Evolutionary conservation across 306 rosid species (phyloP), one percentile per base, ranked within the genome.

Genomic region (Ormosia emarginata): DNA sequence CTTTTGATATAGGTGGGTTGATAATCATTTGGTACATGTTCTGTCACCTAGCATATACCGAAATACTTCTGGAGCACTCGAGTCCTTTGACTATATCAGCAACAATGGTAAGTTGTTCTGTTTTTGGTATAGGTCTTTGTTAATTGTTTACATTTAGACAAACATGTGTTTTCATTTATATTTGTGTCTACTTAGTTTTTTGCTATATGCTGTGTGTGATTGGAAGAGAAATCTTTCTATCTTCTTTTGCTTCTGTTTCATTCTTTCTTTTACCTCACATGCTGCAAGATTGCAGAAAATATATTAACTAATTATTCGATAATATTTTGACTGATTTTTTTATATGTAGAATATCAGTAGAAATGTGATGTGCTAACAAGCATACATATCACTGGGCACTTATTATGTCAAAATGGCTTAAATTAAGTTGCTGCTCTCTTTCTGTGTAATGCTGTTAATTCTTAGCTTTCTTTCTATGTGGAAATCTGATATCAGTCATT

Each of bases 51-150:
- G 92, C 81, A 92, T 94, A 74, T 94, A 91, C 80, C 93, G 97
- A 83, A 94, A 90, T 84, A 83, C 97, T 63, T 86, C 96, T 15
- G 97, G 92, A 85, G 98, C 97, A 13, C 98, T 94, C 0, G 97
- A 94, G 81, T 91, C 98, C 57, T 94, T 94, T 84, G 98, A 94
- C 81, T 94, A 94, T 76, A 92, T 94, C 68, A 89, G 97, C n/a
- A 91, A 90, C 83, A 94, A 92, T 71, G 97, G 97, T 94, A 85
- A 80, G 89, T 77, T 59, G 33, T 65, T 14, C 58, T 18, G 61
- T 59, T 53, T 79, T 79, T 66, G 41, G 29, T 52, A 33, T 18
- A 33, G 5, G 6, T 55, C 55, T 65, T 43, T 43, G 3, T 32
- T 68, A 37, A 8, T 15, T 44, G 50, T 46, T 73, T 40, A 57